Evolutionary conservation across 129 eudicot genomes (phyloP), one percentile per base, ranked within the genome.

Genomic region (Calendula officinalis): DNA sequence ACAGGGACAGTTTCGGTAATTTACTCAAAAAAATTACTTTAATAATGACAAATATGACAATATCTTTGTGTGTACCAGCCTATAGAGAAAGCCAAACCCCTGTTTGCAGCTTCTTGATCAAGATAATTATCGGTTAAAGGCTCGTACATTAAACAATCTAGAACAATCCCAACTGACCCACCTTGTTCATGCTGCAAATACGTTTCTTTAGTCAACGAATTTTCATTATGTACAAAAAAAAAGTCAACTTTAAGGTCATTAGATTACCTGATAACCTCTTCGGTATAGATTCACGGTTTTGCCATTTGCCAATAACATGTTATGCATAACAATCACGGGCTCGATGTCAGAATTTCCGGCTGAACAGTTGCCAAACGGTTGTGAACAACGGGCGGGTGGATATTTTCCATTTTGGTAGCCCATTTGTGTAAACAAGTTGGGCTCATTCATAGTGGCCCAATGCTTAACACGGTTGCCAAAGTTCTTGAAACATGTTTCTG

Each of bases 381-480:
- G 83, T 37, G 96, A 88, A 67, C 98, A 92, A 35, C 67, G 96
- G 69, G 69, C 77, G 5, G 96, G 95, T 56, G 96, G 99, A 72
- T 50, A 83, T 2, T 0, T n/a, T 17, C 91, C 96, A 13, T 17
- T 56, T 39, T 45, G 52, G 38, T 85, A 94, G 1, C 69, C 95
- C 73, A 72, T 71, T 62, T 70, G 74, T 14, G 84, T 61, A 17
- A 71, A 67, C 4, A 83, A 42, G 60, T 88, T 89, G 56, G 99
- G 97, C 56, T 94, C 99, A n/a, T 88, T 94, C 55, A 94, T 85
- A 1, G 89, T 79, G 30, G 43, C 46, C 97, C 94, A 88, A 52
- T 86, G 54, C 82, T 81, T 94, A 69, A 88, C 97, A 43, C 95
- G 84, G 59, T 94, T 86, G 38, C 84, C 96, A 62, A 88, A 94